Evolutionary conservation across 2,329 filamentous ascomycete genomes (phyloP), one percentile per base, ranked within the genome.

Genomic region (Monosporascus sp.): DNA sequence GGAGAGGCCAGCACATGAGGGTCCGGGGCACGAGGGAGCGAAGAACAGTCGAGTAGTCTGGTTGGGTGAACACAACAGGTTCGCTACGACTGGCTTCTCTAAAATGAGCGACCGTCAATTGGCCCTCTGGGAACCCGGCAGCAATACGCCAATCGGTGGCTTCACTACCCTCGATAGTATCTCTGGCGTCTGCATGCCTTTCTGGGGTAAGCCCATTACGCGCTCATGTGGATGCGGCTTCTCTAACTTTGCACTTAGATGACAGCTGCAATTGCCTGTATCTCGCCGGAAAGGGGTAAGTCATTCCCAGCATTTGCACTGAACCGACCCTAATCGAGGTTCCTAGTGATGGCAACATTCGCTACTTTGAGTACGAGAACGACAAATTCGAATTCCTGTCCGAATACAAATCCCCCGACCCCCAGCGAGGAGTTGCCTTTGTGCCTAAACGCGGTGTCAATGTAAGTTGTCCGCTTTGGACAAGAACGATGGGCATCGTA

Each of bases 301-400:
- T 74, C 37, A 3, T 38, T 31, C 31, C 31, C 24, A 26, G 37
- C 41, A 6, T 48, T 40, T 38, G 41, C n/a, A 16, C 37, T 40
- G 37, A 16, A 3, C 14, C 26, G 59, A n/a, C 52, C 59, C 60
- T 66, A 58, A 68, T 48, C n/a, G 20, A 63, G 37, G 19, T 8
- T 11, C 31, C 17, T 58, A 94, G 90, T 72, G 94, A 99, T 69
- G 94, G 94, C 67, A 99, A 99, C 74, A 99, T 99, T 68, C 92
- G 94, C 59, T 99, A 99, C 80, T 99, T 89, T 71, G 94, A 99
- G 74, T 96, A 95, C 68, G 89, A 95, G 69, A 96, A 97, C 74
- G 93, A 97, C 79, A 97, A 97, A 74, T 97, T 99, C 69, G 93
- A 99, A 74, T 96, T 89, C 73, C 78, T 99, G 52, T 95, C 91